Evolutionary conservation across 2,329 filamentous ascomycete genomes (phyloP).

Genomic region (Diaporthe citriasiana): DNA sequence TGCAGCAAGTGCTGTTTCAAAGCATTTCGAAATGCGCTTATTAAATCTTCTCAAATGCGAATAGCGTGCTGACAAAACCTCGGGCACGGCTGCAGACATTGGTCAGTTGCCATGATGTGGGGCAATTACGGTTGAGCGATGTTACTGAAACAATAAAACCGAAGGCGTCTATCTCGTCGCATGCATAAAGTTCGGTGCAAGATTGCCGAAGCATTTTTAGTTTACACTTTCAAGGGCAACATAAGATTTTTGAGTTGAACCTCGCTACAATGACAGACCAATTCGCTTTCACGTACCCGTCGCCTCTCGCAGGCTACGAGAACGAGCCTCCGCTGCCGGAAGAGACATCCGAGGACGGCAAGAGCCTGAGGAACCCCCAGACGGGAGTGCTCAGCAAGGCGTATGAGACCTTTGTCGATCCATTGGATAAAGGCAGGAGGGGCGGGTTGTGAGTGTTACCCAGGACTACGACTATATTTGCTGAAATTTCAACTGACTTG

Average conservation of each 20-base stretch:
- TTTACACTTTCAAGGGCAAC: neutral
- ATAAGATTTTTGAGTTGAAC: neutral
- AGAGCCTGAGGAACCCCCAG: conserved; percentile 79
- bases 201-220: neutral
- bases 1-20: neutral
- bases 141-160: neutral
- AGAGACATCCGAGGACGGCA: conserved; percentile 79
- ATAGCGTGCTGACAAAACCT: conserved; percentile 32
- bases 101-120: conserved; percentile 21
- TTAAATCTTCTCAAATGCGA: neutral
- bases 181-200: neutral
- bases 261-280: conserved; percentile 55
- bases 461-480: neutral
- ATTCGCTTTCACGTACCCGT: conserved; percentile 63
- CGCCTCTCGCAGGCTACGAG: conserved; percentile 71
- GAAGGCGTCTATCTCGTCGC: neutral
- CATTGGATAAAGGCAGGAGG: conserved; percentile 74
- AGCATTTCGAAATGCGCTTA: conserved; percentile 1
- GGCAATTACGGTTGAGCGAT: neutral
- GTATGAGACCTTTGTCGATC: conserved; percentile 78
- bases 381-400: conserved; percentile 73
- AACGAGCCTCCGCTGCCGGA: conserved; percentile 67
- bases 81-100: neutral
- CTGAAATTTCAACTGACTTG: neutral
- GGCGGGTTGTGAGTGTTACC: conserved; percentile 76